Evolutionary conservation across 108 stramenopile genomes (phyloP).

Genomic region (Cyclotella baltica): DNA sequence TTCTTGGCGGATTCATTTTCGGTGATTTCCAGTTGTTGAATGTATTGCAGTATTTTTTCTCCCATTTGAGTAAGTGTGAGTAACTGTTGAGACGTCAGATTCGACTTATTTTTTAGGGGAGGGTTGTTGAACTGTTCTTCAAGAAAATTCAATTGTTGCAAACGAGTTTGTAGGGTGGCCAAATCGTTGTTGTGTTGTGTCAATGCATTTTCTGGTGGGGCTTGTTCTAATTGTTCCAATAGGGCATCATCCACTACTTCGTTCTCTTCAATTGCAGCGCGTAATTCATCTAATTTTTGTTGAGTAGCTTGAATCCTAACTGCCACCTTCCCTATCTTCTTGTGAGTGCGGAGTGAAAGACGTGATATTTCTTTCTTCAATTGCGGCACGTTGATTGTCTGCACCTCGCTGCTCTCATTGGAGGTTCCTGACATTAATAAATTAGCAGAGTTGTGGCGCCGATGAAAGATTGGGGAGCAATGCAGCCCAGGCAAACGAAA

Average conservation of each 20-base stretch:
- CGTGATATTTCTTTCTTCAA: slow-evolving; percentile 79
- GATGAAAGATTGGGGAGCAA: not conserved
- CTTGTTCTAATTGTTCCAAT: slow-evolving; percentile 70
- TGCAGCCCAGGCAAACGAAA: not conserved
- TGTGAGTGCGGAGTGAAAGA: slow-evolving; percentile 71
- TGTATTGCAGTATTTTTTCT: slow-evolving; percentile 58
- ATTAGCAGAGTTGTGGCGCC: not conserved
- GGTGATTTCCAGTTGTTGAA: slow-evolving; percentile 65
- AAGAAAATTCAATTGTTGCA: slow-evolving; percentile 67
- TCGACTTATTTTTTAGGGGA: slow-evolving; percentile 37
- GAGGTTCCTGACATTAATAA: not conserved
- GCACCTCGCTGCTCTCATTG: not conserved
- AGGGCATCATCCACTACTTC: slow-evolving; percentile 50
- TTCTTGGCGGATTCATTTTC: slow-evolving; percentile 59
- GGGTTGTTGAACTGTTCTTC: slow-evolving; percentile 54
- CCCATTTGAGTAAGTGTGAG: slow-evolving; percentile 47
- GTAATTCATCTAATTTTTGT: slow-evolving; percentile 59
- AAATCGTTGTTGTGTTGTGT: slow-evolving; percentile 34
- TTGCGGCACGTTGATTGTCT: slow-evolving; percentile 52
- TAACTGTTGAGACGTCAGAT: slow-evolving; percentile 35
- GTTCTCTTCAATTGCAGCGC: slow-evolving; percentile 29
- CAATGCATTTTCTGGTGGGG: slow-evolving; percentile 54
- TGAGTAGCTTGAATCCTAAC: slow-evolving; percentile 62
- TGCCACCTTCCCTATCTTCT: slow-evolving; percentile 84
- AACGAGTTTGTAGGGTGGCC: slow-evolving; percentile 60